Evolutionary conservation across 2,329 filamentous ascomycete genomes (phyloP).

Genomic region (Kalmusia sp.): DNA sequence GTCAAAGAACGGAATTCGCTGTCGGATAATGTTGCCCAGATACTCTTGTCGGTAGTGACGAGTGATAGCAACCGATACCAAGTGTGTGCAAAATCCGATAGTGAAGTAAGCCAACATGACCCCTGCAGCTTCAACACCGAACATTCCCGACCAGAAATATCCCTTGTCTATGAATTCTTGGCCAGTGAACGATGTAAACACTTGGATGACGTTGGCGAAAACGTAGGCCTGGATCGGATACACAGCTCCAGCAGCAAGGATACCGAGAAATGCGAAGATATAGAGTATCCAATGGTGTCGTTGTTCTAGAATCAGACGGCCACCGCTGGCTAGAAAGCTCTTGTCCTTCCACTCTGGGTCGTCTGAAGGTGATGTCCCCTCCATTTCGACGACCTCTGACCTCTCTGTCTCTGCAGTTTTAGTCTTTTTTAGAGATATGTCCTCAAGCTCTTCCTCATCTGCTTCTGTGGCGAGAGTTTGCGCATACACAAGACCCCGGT

Average conservation of each 20-base stretch:
- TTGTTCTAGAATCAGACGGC: constrained; percentile 43
- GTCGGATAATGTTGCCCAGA: constrained; percentile 65
- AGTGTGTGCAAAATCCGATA: constrained; percentile 47
- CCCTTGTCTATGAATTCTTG: constrained; percentile 41
- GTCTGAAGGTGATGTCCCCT: constrained; percentile 12
- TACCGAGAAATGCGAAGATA: constrained; percentile 32
- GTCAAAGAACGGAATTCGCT: constrained; percentile 68
- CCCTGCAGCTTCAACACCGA: constrained; percentile 63
- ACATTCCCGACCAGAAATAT: constrained; percentile 72
- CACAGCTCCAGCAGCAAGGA: constrained; percentile 42
- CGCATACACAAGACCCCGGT: constrained; percentile 69
- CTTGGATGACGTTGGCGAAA: constrained; percentile 45
- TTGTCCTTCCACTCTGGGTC: constrained; percentile 38
- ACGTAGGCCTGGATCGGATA: constrained; percentile 49
- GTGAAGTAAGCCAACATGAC: constrained; percentile 62
- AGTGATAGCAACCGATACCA: constrained; percentile 52
- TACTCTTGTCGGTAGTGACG: constrained; percentile 65
- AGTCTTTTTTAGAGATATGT: constrained; percentile 18
- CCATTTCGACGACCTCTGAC: constrained; percentile 10
- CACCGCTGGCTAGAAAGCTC: constrained; percentile 41
- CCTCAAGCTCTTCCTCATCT: constrained; percentile 29
- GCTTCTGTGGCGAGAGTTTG: constrained; percentile 42
- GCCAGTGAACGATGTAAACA: constrained; percentile 44
- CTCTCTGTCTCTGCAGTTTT: constrained; percentile 24
- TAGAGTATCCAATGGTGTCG: constrained; percentile 43